Evolutionary conservation across 192 early-diverging fungal genomes (phyloP), one percentile per base, ranked within the genome.

Genomic region (Obelidium mucronatum): DNA sequence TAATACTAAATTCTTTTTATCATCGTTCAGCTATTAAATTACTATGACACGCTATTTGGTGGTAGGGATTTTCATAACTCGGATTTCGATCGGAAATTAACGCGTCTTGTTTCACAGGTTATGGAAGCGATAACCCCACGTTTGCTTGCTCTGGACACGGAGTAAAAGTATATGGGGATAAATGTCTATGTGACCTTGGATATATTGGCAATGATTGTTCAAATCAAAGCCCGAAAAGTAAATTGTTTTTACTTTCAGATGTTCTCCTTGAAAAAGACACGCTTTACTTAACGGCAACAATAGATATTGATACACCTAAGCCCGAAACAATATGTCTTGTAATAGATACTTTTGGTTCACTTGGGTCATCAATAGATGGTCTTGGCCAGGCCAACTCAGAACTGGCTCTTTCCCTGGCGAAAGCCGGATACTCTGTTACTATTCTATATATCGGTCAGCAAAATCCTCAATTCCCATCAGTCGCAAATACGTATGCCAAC

Each of bases 141-240:
- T 78, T 73, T 56, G 44, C 66, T 13, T 81, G 80, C 44, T 76
- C 74, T 6, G 61, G 66, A 11, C 80, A 81, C 61, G 80, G 80
- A 48, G 79, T 81, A 11, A 54, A 59, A 48, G 65, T 68, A 11
- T 28, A 22, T 37, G 68, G 48, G 15, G 69, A 65, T 39, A 77
- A 42, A 40, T 81, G 80, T 44, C n/a, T 81, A 33, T 81, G 80
- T 68, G 80, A 81, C 58, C 8, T 81, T 19, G 77, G 78, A 28
- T 81, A 40, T 56, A 17, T 53, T 11, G 80, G 80, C 30, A n/a
- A 31, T 17, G 61, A 53, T 33, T 81, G 80, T 70, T 78, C 74
- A 30, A 58, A 54, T 17, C 19, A 44, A 68, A 13, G 42, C 5
- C n/a, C 39, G 5, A 68, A 3, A 48, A 44, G 66, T 68, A 33